phyloP scores from a whole-genome alignment of 2,329 filamentous ascomycete species.

The Penicillium verrucosum region DNA sequence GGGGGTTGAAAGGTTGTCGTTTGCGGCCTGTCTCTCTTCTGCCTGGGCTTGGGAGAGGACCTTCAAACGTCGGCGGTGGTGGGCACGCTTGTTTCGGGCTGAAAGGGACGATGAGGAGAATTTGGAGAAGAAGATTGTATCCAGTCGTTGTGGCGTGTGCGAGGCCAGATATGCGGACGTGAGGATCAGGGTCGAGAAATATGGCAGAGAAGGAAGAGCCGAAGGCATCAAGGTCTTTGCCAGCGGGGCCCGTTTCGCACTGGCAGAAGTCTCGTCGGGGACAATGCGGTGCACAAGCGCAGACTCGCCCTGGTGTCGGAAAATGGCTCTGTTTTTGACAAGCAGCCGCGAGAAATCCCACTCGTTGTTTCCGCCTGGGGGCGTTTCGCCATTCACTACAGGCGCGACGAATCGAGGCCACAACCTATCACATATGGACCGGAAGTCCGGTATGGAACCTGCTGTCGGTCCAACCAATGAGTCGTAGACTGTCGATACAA shows the following conservation, averaged over 20 bases:
- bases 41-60: constrained; percentile 39
- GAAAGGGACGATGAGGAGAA: constrained; percentile 45
- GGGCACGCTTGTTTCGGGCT: constrained; percentile 44
- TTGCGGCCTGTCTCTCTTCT: constrained; percentile 32
- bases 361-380: constrained; percentile 48
- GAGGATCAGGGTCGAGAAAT: constrained; percentile 47
- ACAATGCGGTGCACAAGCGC: constrained; percentile 43
- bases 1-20: constrained; percentile 29
- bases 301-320: constrained; percentile 46
- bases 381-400: constrained; percentile 63
- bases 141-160: constrained; percentile 46
- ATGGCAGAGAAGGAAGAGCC: constrained; percentile 41
- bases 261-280: constrained; percentile 26
- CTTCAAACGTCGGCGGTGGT: constrained; percentile 43
- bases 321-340: constrained; percentile 48
- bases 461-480: constrained; percentile 76
- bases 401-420: constrained; percentile 85
- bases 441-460: constrained; percentile 72
- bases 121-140: constrained; percentile 51
- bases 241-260: constrained; percentile 18
- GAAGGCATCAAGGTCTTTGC: constrained; percentile 27
- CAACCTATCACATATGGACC: constrained; percentile 65
- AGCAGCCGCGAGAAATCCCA: constrained; percentile 83
- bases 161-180: constrained; percentile 49
- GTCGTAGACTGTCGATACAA: constrained; percentile 82